phyloP scores from a whole-genome alignment of 1,139 yeast species.

The Yamadazyma dendronema region DNA sequence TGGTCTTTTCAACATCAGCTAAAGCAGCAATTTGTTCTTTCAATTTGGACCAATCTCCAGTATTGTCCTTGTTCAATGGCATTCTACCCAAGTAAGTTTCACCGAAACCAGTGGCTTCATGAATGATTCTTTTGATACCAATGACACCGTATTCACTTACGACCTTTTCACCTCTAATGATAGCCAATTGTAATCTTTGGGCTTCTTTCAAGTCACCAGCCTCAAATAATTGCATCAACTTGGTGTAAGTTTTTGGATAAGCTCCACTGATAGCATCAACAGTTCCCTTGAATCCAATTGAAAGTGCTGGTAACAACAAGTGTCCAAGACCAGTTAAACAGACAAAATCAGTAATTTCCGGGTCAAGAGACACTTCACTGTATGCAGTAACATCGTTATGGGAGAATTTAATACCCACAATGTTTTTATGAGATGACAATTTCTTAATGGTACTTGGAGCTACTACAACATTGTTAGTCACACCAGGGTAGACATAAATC shows the following conservation, averaged over 20 bases:
- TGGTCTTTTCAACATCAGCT: slow-evolving; percentile 8
- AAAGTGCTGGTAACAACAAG: slow-evolving; percentile 23
- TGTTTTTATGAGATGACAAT: slow-evolving; percentile 39
- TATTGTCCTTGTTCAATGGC: slow-evolving; percentile 27
- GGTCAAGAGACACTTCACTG: slow-evolving; percentile 34
- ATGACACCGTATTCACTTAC: slow-evolving; percentile 22
- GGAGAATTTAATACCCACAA: slow-evolving; percentile 49
- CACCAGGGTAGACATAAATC: slow-evolving; percentile 53
- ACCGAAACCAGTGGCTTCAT: slow-evolving; percentile 37
- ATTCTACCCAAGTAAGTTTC: slow-evolving; percentile 30
- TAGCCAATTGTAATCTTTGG: slow-evolving; percentile 18
- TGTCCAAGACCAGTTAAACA: slow-evolving; percentile 26
- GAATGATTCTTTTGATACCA: slow-evolving; percentile 30
- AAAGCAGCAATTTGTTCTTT: slow-evolving; percentile 11
- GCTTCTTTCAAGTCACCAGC: slow-evolving; percentile 19
- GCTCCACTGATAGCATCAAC: slow-evolving; percentile 36
- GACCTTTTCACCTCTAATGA: slow-evolving; percentile 21
- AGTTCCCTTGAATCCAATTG: slow-evolving; percentile 23
- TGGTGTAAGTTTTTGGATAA: slow-evolving; percentile 40
- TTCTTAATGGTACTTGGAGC: slow-evolving; percentile 27
- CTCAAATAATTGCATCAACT: slow-evolving; percentile 18
- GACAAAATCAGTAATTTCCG: slow-evolving; percentile 25
- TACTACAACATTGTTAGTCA: slow-evolving; percentile 34
- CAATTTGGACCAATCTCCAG: slow-evolving; percentile 14
- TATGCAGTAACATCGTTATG: slow-evolving; percentile 31